Evolutionary conservation across 345 rosid genomes (phyloP).

Genomic region (Sonneratia caseolaris): DNA sequence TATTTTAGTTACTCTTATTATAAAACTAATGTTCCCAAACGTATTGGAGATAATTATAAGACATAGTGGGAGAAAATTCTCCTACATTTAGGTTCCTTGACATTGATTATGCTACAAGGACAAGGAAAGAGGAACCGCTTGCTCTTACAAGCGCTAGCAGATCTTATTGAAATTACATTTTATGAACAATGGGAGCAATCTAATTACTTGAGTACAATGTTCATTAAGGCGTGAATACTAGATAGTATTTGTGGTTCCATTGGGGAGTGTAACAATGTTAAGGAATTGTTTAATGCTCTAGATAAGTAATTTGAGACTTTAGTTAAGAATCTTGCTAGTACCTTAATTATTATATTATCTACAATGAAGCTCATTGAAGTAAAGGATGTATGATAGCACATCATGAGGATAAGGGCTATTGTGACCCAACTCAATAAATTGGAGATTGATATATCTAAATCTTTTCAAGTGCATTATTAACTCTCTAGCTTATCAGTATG

Average conservation of each 20-base stretch:
- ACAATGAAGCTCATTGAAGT: neutral
- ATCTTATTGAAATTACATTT: neutral
- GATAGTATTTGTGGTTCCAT: neutral
- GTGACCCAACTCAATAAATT: neutral
- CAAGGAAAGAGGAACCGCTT: neutral
- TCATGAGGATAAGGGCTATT: neutral
- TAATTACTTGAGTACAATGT: neutral
- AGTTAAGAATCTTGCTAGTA: neutral
- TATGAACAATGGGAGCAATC: neutral
- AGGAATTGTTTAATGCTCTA: neutral
- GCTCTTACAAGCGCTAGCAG: neutral
- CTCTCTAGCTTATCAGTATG: neutral
- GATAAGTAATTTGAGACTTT: neutral
- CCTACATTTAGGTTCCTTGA: neutral
- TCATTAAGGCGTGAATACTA: neutral
- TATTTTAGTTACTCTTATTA: neutral
- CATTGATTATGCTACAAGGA: conserved; percentile 1
- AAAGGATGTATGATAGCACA: neutral
- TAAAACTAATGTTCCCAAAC: neutral
- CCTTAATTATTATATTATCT: neutral
- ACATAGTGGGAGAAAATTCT: neutral
- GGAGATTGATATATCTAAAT: neutral
- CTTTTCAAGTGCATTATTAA: neutral
- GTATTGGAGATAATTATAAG: neutral
- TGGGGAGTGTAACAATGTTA: neutral